phyloP scores from a whole-genome alignment of 1,284 basidiomycete genomes.

The Schizophyllum commune region DNA sequence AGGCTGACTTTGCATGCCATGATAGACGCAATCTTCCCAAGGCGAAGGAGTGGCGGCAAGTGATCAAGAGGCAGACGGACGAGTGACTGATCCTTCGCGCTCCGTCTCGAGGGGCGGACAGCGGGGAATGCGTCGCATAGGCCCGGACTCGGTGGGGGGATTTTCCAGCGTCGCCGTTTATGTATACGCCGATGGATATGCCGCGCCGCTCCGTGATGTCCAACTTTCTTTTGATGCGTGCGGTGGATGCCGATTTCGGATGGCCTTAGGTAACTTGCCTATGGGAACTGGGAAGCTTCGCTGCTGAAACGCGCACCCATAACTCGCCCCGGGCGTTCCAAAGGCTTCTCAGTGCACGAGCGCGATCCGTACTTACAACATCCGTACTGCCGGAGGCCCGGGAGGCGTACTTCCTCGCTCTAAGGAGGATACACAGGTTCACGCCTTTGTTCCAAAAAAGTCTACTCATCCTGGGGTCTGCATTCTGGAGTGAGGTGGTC shows the following conservation, averaged over 20 bases:
- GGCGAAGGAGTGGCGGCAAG: constrained; percentile 46
- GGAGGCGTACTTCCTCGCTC: too few relatives aligned
- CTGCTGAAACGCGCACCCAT: not conserved
- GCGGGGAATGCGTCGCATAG: too few relatives aligned
- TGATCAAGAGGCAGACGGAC: constrained; percentile 22
- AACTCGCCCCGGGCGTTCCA: not conserved
- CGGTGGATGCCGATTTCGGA: not conserved
- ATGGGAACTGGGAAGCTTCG: not conserved
- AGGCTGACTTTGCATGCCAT: constrained; percentile 3
- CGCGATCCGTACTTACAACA: too few relatives aligned
- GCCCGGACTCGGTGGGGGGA: too few relatives aligned
- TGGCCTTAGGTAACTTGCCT: not conserved
- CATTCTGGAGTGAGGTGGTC: too few relatives aligned
- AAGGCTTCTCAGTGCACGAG: too few relatives aligned
- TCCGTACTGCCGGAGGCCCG: too few relatives aligned
- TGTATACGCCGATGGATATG: not conserved
- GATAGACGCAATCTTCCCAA: constrained; percentile 33
- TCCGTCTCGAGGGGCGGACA: not conserved
- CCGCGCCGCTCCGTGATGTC: not conserved
- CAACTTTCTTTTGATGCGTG: not conserved
- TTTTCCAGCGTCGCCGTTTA: not conserved
- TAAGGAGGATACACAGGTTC: too few relatives aligned
- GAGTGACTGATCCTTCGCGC: constrained; percentile 8
- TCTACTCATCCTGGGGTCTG: too few relatives aligned
- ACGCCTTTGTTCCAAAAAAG: too few relatives aligned